These are phyloP conservation scores for Trichophyton verrucosum DNA, from an alignment of 2,329 filamentous ascomycete species.

Conservation along the genomic window DNA sequence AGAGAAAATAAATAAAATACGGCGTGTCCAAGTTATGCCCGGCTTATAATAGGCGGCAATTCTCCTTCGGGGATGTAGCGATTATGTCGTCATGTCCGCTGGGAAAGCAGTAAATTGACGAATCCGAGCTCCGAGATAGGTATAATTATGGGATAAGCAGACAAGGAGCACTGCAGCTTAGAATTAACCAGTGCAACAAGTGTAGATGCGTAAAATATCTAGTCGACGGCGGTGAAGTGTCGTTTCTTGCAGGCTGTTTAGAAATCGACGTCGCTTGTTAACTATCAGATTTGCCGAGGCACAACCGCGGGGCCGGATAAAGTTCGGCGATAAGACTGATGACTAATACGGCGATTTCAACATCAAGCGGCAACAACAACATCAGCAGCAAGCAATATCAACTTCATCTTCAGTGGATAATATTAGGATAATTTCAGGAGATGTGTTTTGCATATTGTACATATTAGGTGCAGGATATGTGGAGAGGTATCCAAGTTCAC, in stretches of 20 bases:
- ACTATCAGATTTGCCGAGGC: background rate
- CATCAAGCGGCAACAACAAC: background rate
- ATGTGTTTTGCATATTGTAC: background rate
- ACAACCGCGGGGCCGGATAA: background rate
- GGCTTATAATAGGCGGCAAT: background rate
- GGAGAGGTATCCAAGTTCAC: background rate
- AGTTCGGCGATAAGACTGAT: background rate
- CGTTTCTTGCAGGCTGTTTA: no score
- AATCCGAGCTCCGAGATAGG: no score
- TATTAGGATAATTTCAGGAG: background rate
- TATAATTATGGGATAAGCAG: no score
- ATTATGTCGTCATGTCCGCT: no score
- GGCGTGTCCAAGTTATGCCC: background rate
- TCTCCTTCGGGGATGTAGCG: no score
- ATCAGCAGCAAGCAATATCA: background rate
- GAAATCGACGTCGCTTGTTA: background rate
- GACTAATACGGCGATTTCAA: background rate
- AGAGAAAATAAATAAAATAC: background rate
- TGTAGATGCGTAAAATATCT: background rate
- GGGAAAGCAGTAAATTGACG: no score
- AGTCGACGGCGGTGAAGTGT: background rate
- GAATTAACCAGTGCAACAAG: background rate
- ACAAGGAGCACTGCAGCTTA: no score
- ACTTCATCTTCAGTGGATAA: background rate
- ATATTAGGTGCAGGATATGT: background rate